Evolutionary conservation across 805 yeast genomes (phyloP), one percentile per base, ranked within the genome.

Genomic region (Debaryomyces tyrocola): DNA sequence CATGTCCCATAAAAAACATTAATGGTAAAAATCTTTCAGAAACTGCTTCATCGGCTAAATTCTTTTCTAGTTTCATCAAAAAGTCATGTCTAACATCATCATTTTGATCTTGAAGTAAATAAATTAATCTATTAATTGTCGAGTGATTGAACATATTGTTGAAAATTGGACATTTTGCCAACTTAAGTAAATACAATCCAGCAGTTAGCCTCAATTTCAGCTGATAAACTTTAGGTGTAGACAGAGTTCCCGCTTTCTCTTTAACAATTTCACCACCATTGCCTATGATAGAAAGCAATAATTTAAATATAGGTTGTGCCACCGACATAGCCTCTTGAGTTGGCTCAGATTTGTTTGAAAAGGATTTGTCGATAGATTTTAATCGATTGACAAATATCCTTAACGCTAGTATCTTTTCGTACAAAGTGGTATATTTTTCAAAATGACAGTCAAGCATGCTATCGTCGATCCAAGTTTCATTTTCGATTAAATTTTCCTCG

Each of bases 261-360:
- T 44, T 77, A 51, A 84, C 79, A 28, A 90, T 75, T 56, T 90
- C 96, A 24, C 96, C 96, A 38, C 87, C 86, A 59, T 84, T 84
- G 1, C 83, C 80, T 41, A 90, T 79, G 29, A 87, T 69, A 1
- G 90, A 80, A 29, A 80, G 71, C 27, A 90, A 70, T 21, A 90
- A 65, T 55, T 85, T 87, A 50, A 89, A 64, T 0, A 87, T 82
- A 12, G 90, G 88, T 45, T 75, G 79, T 0, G 85, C 80, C 36
- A 77, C 65, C 44, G 53, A 45, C 21, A n/a, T 14, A 12, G 24
- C n/a, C 11, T 74, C 70, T 3, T 55, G 65, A 2, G 75, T 64
- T 2, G 75, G 60, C 9, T 70, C 65, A 9, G 63, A 68, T 4
- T 72, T 74, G 1, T 63, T 58, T 2, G 52, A 56, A 5, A 54